Conservation (phyloP, 108 stramenopile genomes). For the Nannochloropsis salina region DNA sequence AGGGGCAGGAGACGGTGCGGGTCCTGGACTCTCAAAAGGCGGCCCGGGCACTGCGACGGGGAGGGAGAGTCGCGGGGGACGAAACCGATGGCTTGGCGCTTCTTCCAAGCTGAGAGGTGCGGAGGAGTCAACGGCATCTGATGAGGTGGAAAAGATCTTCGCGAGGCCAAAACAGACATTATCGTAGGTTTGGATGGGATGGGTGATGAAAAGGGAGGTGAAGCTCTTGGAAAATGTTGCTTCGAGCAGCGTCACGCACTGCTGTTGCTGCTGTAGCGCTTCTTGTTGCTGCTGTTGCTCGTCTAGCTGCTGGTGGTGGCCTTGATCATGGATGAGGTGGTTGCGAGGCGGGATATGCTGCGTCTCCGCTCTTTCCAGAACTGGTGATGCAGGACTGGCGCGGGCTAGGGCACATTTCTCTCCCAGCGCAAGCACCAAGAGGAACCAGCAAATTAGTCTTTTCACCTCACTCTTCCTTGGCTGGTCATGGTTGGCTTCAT, state of each 20-base stretch:
- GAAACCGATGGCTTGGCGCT: neutral
- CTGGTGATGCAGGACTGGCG: too few species aligned
- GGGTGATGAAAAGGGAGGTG: neutral
- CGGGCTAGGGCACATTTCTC: too few species aligned
- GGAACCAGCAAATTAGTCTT: too few species aligned
- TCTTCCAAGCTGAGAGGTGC: neutral
- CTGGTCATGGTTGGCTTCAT: too few species aligned
- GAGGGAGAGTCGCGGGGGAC: neutral
- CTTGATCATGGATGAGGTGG: too few species aligned
- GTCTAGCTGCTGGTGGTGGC: too few species aligned
- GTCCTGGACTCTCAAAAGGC: too few species aligned
- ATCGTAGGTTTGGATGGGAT: neutral
- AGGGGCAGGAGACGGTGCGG: neutral
- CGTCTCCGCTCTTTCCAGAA: too few species aligned
- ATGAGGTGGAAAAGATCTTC: neutral
- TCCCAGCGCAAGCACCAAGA: too few species aligned
- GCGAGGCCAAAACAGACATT: neutral
- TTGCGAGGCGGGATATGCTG: too few species aligned
- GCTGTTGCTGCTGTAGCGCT: neutral
- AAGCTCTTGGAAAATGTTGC: neutral
- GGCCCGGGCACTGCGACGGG: neutral
- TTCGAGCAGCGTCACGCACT: neutral
- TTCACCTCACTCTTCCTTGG: too few species aligned
- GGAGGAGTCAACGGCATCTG: neutral
- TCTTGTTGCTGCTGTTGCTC: neutral